Conservation (phyloP, 1,284 basidiomycete species). For the Cutaneotrichosporon sp. region DNA sequence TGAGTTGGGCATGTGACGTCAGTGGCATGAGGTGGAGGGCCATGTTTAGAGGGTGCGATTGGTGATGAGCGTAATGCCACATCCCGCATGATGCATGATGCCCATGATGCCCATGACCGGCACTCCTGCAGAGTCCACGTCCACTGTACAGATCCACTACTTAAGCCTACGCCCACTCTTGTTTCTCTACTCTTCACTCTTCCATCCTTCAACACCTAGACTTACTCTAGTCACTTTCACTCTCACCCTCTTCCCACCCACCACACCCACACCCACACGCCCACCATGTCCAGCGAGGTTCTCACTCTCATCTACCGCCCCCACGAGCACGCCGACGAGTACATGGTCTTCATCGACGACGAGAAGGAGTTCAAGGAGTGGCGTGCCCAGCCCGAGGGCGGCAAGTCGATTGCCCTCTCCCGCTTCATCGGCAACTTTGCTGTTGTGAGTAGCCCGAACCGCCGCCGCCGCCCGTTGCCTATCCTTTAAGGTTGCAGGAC, state of each 20-base stretch:
- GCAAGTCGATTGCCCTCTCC: slow-evolving; percentile 47
- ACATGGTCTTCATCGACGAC: slow-evolving; percentile 50
- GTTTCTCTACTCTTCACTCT: background rate
- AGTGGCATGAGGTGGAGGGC: too few relatives aligned
- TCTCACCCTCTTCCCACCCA: slow-evolving; percentile 1
- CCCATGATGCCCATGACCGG: background rate
- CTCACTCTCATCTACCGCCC: slow-evolving; percentile 42
- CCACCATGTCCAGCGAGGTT: slow-evolving; percentile 21
- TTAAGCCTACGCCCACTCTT: background rate
- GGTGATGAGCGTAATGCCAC: too few relatives aligned
- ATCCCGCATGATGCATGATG: too few relatives aligned
- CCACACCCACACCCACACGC: background rate
- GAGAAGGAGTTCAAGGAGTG: slow-evolving; percentile 42
- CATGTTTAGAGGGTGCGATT: too few relatives aligned
- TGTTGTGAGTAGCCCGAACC: slow-evolving; percentile 38
- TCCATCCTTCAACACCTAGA: background rate
- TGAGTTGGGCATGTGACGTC: too few relatives aligned
- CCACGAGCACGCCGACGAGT: slow-evolving; percentile 47
- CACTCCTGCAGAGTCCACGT: too few relatives aligned
- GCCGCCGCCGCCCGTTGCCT: too few relatives aligned
- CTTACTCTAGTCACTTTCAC: background rate
- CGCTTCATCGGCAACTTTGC: slow-evolving; percentile 48
- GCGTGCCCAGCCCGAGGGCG: slow-evolving; percentile 40
- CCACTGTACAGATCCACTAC: background rate
- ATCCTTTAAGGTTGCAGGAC: too few relatives aligned